These are phyloP conservation scores for Colletotrichum sp. DNA, from an alignment of 2,329 filamentous ascomycete species.

Conservation along the genomic window DNA sequence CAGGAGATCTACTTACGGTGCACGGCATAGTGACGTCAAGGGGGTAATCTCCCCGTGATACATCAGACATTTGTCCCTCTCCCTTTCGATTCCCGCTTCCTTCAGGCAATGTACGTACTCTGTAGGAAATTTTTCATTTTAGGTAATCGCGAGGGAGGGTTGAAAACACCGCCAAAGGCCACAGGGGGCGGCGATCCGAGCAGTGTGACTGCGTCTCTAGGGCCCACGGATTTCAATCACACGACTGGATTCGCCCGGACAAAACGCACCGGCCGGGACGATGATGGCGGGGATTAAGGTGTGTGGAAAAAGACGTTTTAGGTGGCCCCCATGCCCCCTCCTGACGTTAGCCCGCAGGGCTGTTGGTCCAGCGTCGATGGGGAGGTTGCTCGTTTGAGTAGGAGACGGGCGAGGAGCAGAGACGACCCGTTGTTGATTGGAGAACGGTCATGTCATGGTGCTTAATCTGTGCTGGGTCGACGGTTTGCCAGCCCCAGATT, in stretches of 20 bases:
- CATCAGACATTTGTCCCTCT: slow-evolving; percentile 4
- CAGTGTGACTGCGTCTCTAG: not conserved
- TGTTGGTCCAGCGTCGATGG: not conserved
- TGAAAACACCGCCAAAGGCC: not conserved
- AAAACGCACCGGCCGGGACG: not conserved
- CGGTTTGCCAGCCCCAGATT: not conserved
- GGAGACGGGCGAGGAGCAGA: not conserved
- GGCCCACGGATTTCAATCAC: not conserved
- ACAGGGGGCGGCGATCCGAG: not conserved
- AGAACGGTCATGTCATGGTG: slow-evolving; percentile 13
- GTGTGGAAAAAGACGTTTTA: not conserved
- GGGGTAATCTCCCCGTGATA: slow-evolving; percentile 9
- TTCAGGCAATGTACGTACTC: not conserved
- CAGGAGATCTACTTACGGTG: slow-evolving; percentile 9
- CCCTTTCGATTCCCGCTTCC: not conserved
- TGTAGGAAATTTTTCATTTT: not conserved
- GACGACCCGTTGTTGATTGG: not conserved
- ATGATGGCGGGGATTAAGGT: not conserved
- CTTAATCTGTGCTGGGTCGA: not conserved
- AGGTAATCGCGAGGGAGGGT: not conserved
- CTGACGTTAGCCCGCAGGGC: slow-evolving; percentile 8
- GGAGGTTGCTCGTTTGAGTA: not conserved
- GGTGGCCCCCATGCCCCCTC: not conserved
- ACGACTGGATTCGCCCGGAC: not conserved
- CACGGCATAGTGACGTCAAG: slow-evolving; percentile 20